Percentiles rank a stretch among this genome's conserved stretches.
phyloP scores from a whole-genome alignment of 2,329 filamentous ascomycete genomes.

The Samsoniella hepiali region DNA sequence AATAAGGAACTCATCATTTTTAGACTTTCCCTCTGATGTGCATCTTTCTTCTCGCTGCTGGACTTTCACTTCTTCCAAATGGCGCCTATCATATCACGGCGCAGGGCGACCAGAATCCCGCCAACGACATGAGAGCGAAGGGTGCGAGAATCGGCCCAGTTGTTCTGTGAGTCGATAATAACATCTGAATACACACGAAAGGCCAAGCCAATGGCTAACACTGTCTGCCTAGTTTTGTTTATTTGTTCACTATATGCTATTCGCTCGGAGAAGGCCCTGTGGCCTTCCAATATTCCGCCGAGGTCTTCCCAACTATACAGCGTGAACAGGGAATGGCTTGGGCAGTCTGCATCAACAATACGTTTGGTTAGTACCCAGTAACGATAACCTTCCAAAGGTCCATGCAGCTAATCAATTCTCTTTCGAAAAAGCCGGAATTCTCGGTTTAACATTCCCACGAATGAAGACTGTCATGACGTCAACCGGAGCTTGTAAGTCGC shows the following conservation, averaged over 20 bases:
- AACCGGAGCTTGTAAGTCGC: conserved; percentile 29
- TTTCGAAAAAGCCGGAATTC: conserved; percentile 39
- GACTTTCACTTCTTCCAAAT: conserved; percentile 25
- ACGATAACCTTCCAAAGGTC: neutral
- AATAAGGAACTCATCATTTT: conserved; percentile 13
- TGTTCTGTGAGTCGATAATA: conserved; percentile 20
- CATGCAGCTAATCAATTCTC: neutral
- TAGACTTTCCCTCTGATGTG: conserved; percentile 30
- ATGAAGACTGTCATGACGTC: conserved; percentile 33
- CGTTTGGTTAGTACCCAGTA: conserved; percentile 23
- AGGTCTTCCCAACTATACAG: conserved; percentile 64
- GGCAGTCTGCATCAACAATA: conserved; percentile 45
- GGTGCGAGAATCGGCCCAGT: conserved; percentile 23
- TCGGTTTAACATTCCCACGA: conserved; percentile 54
- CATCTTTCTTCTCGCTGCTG: conserved; percentile 27
- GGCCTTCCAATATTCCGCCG: conserved; percentile 62
- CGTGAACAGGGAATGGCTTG: conserved; percentile 66
- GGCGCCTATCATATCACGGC: conserved; percentile 13
- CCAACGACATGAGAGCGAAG: conserved; percentile 19
- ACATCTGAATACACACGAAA: too few relatives aligned
- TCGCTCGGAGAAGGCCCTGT: conserved; percentile 56
- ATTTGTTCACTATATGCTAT: conserved; percentile 29
- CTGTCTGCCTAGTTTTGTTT: conserved; percentile 25
- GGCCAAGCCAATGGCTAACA: neutral
- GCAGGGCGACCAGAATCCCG: conserved; percentile 20